Base-by-base conservation (phyloP, 495 filamentous ascomycete species). In the Cercophora samala region DNA sequence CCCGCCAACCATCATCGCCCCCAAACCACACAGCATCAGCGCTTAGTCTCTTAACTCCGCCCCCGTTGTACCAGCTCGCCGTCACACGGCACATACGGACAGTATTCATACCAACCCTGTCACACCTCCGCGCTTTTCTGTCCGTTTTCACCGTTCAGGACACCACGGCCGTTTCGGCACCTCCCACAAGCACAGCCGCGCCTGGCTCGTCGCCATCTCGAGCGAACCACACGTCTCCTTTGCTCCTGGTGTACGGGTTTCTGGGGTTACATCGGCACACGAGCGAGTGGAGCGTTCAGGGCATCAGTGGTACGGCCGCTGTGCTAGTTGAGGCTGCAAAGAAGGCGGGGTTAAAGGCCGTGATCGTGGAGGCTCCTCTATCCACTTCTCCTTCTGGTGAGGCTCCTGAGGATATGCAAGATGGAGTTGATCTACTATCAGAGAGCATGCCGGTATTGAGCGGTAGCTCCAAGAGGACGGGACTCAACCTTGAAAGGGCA, bases 231-330 rank as follows among this genome's bases (percentile, higher is more conserved):
- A 46, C 37, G 22, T 2, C 76, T 15, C 29, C 62, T 5, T 60
- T 86, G 24, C 76, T 97, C 17, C 81, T 88, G 15, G 75, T 93
- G 13, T 85, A 91, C 66, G 87, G 91, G 63, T 80, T 90, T 58
- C 70, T 96, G 13, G 76, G 80, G 29, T 75, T 92, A 46, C 93
- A 97, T 77, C 81, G 81, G n/a, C 76, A 82, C 26, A 93, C 91
- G 4, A 85, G 86, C 64, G 91, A 95, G 71, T 93, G 90, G 83
- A 93, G 90, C 55, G 92, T 89, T 0, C 93, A 96, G 74, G 93
- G 92, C 0, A 75, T 97, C 5, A 86, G 86, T 60, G 86, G 87
- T 71, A 91, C 88, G 5, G 79, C 91, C 18, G 85, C 93, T 13
- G 75, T 77, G 23, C 77, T 89, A 6, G 86, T 93, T 26, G 93